A percentile compares a stretch with the other conserved stretches of the same genome.
Evolutionary conservation across 129 eudicot species (phyloP).

Genomic region (Tagetes patula): DNA sequence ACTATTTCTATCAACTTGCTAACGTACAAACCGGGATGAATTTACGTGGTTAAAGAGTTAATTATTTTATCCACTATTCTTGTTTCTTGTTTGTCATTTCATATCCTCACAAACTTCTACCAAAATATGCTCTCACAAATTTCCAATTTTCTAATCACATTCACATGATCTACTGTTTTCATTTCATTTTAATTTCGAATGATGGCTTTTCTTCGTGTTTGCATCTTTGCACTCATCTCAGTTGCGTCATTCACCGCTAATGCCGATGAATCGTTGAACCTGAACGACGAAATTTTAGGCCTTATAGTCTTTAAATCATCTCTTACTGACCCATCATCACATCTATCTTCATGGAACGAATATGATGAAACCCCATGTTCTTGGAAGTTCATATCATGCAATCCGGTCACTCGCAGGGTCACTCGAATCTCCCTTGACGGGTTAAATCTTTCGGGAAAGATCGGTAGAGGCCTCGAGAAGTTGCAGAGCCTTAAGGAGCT

Average conservation of each 20-base stretch:
- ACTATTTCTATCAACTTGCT: too few species aligned
- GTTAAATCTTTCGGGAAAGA: conserved; percentile 69
- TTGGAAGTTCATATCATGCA: conserved; percentile 70
- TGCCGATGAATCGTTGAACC: conserved; percentile 33
- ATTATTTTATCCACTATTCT: too few species aligned
- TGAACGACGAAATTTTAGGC: conserved; percentile 85
- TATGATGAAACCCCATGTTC: conserved; percentile 80
- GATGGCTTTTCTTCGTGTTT: conserved; percentile 31
- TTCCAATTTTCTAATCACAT: too few species aligned
- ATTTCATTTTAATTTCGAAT: not conserved
- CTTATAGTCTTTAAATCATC: conserved; percentile 84
- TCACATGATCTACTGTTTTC: too few species aligned
- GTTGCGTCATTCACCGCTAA: conserved; percentile 26
- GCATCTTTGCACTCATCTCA: conserved; percentile 27
- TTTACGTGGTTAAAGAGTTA: too few species aligned
- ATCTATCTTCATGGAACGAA: conserved; percentile 71
- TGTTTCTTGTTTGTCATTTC: too few species aligned
- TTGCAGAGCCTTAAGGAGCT: conserved; percentile 55
- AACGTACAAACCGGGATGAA: too few species aligned
- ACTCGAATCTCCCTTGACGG: conserved; percentile 52
- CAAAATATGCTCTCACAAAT: too few species aligned
- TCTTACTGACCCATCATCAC: conserved; percentile 51
- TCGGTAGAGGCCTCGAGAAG: conserved; percentile 77
- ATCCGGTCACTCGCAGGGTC: conserved; percentile 55
- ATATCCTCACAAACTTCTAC: too few species aligned